Base-by-base conservation (phyloP, 495 filamentous ascomycete genomes). In the Podospora anserina region DNA sequence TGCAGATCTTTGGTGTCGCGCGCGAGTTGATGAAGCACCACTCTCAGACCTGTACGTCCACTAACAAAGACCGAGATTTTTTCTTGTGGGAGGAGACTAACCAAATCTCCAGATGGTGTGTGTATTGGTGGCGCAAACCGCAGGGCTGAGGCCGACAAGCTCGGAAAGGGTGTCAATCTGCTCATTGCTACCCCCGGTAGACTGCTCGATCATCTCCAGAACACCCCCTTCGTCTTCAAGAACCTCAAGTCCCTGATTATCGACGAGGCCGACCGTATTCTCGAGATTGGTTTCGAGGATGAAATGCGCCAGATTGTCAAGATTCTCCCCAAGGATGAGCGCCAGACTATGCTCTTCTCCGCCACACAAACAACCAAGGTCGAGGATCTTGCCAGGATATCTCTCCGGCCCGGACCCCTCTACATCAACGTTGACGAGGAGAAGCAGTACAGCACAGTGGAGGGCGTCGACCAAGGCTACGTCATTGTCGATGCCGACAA, bases 291-390 rank as follows among this genome's bases (percentile, higher is more conserved):
- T 69, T 99, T 99, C 83, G 95, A 99, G 75, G 96, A 98, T 73
- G 95, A 99, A 78, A 97, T 97, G 92, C 87, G 92, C 63, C 92
- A 97, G 77, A 96, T 99, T 73, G 87, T 98, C 77, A 97, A 97
- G 82, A 96, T 99, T 64, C 83, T 99, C 18, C 95, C 95, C 28
- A 88, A 88, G 68, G 90, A 94, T 49, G 90, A 94, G 66, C 84
- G 96, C 54, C 95, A 99, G 76, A 98, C 95, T 0, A 93, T 96
- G 89, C 88, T 99, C 13, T 99, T 99, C 84, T 96, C 92, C 26
- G 95, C 95, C 11, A 99, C 95, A 0, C 95, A 98, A 76, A 99
- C 96, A 2, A 98, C 96, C 61, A 98, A 98, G 78, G 96, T 99
- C 69, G 94, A 98, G 77, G 95, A 99, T 78, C 81, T 99, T 27